Conservation (phyloP, 192 early-diverging fungal genomes). For the Pecoramyces ruminantium region DNA sequence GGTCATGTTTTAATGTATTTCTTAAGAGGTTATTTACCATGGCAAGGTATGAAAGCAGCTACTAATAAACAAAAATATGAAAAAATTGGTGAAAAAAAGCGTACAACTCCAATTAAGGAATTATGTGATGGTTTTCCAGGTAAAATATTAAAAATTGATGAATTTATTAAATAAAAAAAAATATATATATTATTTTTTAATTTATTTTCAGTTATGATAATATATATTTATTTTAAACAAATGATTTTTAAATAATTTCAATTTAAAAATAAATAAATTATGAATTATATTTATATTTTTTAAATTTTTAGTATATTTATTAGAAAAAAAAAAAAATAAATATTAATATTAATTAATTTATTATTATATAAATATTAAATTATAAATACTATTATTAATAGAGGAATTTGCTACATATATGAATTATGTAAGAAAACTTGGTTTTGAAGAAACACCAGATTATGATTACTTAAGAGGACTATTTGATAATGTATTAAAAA, state of each 20-base stretch:
- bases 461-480: conserved; percentile 81
- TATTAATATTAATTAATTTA: too few relatives aligned
- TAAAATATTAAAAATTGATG: too few relatives aligned
- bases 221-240: too few relatives aligned
- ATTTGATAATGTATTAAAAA: conserved; percentile 53
- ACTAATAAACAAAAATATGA: conserved; percentile 99
- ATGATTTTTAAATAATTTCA: too few relatives aligned
- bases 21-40: conserved; percentile 78
- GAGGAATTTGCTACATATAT: conserved; percentile 84
- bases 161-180: too few relatives aligned
- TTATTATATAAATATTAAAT: too few relatives aligned
- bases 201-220: too few relatives aligned
- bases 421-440: conserved; percentile 74
- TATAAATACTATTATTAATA: not conserved
- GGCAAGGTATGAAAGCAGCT: conserved; percentile 94
- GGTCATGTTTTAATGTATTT: conserved; percentile 99
- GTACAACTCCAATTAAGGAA: conserved; percentile 70
- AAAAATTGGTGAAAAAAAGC: conserved; percentile 98
- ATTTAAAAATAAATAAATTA: too few relatives aligned
- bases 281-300: too few relatives aligned
- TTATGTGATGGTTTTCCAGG: conserved; percentile 79
- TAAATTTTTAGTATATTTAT: too few relatives aligned
- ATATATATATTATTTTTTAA: too few relatives aligned
- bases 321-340: too few relatives aligned
- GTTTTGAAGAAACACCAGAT: conserved; percentile 94